A percentile compares a stretch with the other conserved stretches of the same genome.
These are phyloP conservation scores for Coemansia sp. DNA, from an alignment of 192 early-diverging fungal species.

Conservation along the genomic window DNA sequence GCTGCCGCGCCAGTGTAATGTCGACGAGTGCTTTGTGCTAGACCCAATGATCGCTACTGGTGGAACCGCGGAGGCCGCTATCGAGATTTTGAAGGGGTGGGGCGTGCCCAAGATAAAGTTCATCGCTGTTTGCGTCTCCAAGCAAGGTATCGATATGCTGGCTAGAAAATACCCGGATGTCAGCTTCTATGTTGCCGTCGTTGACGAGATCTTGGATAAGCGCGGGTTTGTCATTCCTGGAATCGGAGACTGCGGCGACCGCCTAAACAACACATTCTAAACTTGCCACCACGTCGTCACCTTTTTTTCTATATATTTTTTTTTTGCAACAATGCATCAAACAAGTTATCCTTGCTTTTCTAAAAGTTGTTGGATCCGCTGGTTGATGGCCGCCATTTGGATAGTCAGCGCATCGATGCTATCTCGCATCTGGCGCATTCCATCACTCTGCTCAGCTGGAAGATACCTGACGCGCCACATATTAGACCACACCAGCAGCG, in stretches of 20 bases:
- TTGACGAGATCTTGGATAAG: conserved; percentile 63
- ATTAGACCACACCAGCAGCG: conserved; percentile 21
- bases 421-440: conserved; percentile 21
- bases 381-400: conserved; percentile 24
- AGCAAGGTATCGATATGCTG: conserved; percentile 53
- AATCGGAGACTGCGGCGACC: conserved; percentile 72
- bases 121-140: conserved; percentile 64
- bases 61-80: conserved; percentile 75
- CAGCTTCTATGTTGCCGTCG: conserved; percentile 56
- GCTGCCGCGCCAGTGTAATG: conserved; percentile 67
- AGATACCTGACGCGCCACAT: conserved; percentile 14
- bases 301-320: conserved; percentile 1
- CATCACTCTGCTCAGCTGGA: conserved; percentile 8
- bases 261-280: conserved; percentile 61
- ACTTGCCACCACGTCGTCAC: background rate
- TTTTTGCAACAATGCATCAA: background rate
- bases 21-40: conserved; percentile 72
- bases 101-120: conserved; percentile 75
- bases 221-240: conserved; percentile 65
- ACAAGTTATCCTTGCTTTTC: background rate
- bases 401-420: conserved; percentile 29
- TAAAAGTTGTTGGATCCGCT: conserved; percentile 24
- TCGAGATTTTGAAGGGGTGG: conserved; percentile 82
- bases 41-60: conserved; percentile 88
- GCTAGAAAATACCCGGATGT: conserved; percentile 61